Base-by-base conservation (phyloP, 371 early-diverging fungal genomes). In the Lichtheimia hyalospora region DNA sequence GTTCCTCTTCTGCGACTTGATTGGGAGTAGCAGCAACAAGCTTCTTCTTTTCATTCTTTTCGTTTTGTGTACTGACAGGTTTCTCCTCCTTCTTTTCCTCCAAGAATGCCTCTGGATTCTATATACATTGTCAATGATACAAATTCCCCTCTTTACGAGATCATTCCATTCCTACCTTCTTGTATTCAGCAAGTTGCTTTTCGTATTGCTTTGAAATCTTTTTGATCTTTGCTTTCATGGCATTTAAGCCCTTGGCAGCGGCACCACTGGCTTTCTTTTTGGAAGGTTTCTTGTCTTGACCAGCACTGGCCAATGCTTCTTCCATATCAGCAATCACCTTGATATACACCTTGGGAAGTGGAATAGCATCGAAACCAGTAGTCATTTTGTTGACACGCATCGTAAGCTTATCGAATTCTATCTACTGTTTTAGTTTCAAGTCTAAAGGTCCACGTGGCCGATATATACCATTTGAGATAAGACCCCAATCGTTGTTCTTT, bases 401-500 rank as follows among this genome's bases (percentile, higher is more conserved):
- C 63, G 82, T 84, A 46, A 96, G 80, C 71, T 91, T 93, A 65
- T 96, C 96, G 74, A 93, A 96, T 77, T 95, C 94, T 86, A 57
- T 23, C 28, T 14, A 28, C 28, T 23, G 52, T 52, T 25, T 14
- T 34, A 34, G 34, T 34, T 2, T 52, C n/a, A 15, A 34, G 23
- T 28, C 14, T 18, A 28, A 1, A n/a, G 34, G 21, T 13, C 12
- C 3, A 24, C 51, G 59, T 15, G 42, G 40, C 15, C 42, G 50
- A 34, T 46, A 44, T 39, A 42, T 64, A 92, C 93, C 93, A 67
- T 83, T 87, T 60, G 89, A 82, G 66, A 92, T 87, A 59, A 86
- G 80, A 60, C 86, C 85, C 95, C 95, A 97, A 79, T 96, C 94
- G 73, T 89, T 89, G 59, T 91, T 92, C 82, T 94, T 94, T 73